Conservation (phyloP, 2,329 filamentous ascomycete genomes). For the Aureobasidium sp. region DNA sequence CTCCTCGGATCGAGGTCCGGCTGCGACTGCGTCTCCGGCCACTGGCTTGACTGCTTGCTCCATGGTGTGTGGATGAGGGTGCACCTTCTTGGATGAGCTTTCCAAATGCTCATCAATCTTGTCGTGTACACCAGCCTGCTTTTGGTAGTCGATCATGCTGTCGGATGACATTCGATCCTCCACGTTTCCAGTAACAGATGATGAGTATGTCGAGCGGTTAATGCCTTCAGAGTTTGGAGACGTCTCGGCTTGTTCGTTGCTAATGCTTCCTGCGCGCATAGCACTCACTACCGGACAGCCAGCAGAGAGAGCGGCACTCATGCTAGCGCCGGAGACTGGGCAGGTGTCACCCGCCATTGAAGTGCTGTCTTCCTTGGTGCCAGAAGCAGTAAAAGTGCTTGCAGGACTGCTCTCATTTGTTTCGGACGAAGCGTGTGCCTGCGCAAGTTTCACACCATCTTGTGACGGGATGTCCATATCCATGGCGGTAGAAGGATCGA, state of each 20-base stretch:
- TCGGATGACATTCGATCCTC: conserved; percentile 16
- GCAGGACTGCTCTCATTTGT: neutral
- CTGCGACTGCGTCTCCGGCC: conserved; percentile 32
- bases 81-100: conserved; percentile 25
- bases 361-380: neutral
- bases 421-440: conserved; percentile 20
- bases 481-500: conserved; percentile 25
- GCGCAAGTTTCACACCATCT: conserved; percentile 22
- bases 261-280: neutral
- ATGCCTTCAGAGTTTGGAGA: neutral
- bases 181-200: conserved; percentile 21
- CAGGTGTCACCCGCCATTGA: neutral
- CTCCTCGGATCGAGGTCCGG: conserved; percentile 28
- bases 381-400: neutral
- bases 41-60: conserved; percentile 28
- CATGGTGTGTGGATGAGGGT: conserved; percentile 31
- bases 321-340: conserved; percentile 7
- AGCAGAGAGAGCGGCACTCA: conserved; percentile 7
- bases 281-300: conserved; percentile 10
- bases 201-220: conserved; percentile 22
- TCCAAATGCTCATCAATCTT: conserved; percentile 29
- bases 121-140: conserved; percentile 22
- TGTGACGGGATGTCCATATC: conserved; percentile 19
- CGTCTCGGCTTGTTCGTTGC: conserved; percentile 3
- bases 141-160: conserved; percentile 22